These are phyloP conservation scores for Aspergillus incahuasiensis DNA, from an alignment of 495 filamentous ascomycete species.

Conservation along the genomic window DNA sequence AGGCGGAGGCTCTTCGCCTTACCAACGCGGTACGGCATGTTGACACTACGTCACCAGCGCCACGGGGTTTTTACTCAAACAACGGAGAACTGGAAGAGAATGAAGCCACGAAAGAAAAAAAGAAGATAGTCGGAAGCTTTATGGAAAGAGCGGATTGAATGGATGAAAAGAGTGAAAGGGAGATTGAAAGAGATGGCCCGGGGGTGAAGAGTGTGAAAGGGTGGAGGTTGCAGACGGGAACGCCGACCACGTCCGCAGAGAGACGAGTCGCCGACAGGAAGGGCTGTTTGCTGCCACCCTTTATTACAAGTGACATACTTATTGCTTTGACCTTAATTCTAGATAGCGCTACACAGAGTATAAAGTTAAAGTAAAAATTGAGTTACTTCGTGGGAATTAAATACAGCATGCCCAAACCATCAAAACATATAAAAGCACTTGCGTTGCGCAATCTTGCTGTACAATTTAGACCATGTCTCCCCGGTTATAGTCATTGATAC, in stretches of 20 bases:
- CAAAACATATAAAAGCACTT: too few species aligned
- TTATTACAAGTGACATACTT: background rate
- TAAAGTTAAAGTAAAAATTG: too few species aligned
- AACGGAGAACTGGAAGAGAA: background rate
- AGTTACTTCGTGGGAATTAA: too few species aligned
- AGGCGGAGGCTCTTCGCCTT: background rate
- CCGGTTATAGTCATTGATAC: too few species aligned
- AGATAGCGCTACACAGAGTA: too few species aligned
- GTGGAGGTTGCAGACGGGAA: background rate
- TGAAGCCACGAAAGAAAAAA: background rate
- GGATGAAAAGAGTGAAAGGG: slow-evolving; percentile 1
- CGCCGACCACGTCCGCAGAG: slow-evolving; percentile 22
- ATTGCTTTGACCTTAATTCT: background rate
- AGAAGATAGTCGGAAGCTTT: background rate
- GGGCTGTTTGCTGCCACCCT: slow-evolving; percentile 5
- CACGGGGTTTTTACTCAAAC: background rate
- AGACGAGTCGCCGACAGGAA: background rate
- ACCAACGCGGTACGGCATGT: slow-evolving; percentile 23
- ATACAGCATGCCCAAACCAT: too few species aligned
- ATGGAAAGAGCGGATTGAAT: background rate
- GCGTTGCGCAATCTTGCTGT: too few species aligned
- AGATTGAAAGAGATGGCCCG: slow-evolving; percentile 4
- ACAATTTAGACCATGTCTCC: too few species aligned
- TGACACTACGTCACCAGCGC: background rate
- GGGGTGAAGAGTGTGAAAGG: slow-evolving; percentile 1